Conservation (phyloP, 139 green algal genomes). For the Penium margaritaceum region DNA sequence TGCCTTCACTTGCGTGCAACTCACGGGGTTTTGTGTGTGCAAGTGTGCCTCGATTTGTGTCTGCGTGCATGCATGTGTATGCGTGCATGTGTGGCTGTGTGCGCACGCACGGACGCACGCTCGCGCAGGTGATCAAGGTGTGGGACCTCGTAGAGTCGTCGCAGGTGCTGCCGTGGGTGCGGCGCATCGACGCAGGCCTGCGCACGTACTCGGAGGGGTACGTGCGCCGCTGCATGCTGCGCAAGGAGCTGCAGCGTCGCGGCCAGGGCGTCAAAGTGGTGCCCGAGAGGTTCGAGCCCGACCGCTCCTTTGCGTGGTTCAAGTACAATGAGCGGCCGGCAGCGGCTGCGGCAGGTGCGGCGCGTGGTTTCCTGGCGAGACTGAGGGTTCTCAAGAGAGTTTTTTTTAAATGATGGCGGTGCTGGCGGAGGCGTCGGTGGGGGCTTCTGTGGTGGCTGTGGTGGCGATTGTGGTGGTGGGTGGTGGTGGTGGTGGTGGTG, state of each 20-base stretch:
- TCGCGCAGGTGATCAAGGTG: background rate
- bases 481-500: too few species aligned
- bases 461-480: too few species aligned
- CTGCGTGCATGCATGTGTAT: background rate
- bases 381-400: too few species aligned
- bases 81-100: background rate
- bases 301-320: background rate
- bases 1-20: background rate
- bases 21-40: too few species aligned
- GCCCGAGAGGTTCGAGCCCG: background rate
- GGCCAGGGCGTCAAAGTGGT: too few species aligned
- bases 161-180: background rate
- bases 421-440: too few species aligned
- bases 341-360: background rate
- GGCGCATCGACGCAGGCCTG: background rate
- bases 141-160: background rate
- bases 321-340: background rate
- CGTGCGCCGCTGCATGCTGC: background rate
- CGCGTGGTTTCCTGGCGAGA: background rate
- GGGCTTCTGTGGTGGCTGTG: too few species aligned
- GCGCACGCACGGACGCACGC: background rate
- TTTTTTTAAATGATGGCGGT: background rate
- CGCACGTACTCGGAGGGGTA: background rate
- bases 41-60: too few species aligned
- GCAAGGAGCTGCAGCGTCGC: background rate